phyloP scores from a whole-genome alignment of 2,329 filamentous ascomycete species.

The Colletotrichum abscissum region DNA sequence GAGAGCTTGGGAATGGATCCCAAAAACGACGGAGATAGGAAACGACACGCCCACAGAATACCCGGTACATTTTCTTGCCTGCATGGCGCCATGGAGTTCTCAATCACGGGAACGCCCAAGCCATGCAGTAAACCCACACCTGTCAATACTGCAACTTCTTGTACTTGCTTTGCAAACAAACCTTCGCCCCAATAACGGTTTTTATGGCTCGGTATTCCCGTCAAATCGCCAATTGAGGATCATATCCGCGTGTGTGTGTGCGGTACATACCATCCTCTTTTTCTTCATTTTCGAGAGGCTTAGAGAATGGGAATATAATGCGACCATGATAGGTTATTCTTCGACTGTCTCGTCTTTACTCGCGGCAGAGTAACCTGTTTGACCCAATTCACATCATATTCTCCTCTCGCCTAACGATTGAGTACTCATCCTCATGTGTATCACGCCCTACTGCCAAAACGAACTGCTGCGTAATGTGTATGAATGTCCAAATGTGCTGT shows the following conservation, averaged over 20 bases:
- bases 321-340: slow-evolving; percentile 37
- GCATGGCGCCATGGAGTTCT: slow-evolving; percentile 48
- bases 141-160: slow-evolving; percentile 49
- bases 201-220: slow-evolving; percentile 38
- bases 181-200: slow-evolving; percentile 33
- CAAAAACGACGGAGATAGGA: slow-evolving; percentile 38
- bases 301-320: slow-evolving; percentile 35
- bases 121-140: slow-evolving; percentile 42
- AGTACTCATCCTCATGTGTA: not conserved
- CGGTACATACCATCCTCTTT: slow-evolving; percentile 35
- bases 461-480: not conserved
- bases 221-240: slow-evolving; percentile 41
- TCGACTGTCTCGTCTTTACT: slow-evolving; percentile 3
- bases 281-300: slow-evolving; percentile 12
- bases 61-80: slow-evolving; percentile 44
- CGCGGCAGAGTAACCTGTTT: slow-evolving; percentile 19
- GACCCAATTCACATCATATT: slow-evolving; percentile 36
- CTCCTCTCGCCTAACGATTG: slow-evolving; percentile 41
- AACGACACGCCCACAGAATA: slow-evolving; percentile 47
- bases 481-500: not conserved
- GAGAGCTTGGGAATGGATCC: slow-evolving; percentile 41
- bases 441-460: not conserved
- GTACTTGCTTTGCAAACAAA: slow-evolving; percentile 52
- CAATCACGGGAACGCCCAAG: slow-evolving; percentile 43
- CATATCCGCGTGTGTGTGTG: slow-evolving; percentile 25